These are phyloP conservation scores for Eustoma russellianum DNA, from an alignment of 257 asterid species.

Conservation along the genomic window DNA sequence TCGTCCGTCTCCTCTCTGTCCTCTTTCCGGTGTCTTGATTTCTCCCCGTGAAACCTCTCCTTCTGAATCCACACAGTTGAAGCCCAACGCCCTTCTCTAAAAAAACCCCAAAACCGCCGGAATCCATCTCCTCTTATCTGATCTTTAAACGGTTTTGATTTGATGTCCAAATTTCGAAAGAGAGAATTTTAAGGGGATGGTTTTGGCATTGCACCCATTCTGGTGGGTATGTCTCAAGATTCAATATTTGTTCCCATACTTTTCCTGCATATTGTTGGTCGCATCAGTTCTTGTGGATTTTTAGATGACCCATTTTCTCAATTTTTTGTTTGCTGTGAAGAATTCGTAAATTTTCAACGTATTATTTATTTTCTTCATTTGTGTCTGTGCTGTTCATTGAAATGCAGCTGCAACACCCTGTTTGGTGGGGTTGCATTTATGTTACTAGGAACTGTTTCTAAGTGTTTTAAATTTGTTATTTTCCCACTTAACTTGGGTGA, in stretches of 20 bases:
- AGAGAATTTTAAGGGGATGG: slow-evolving; percentile 19
- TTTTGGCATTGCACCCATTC: slow-evolving; percentile 14
- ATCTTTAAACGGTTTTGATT: slow-evolving; percentile 29
- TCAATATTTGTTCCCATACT: not conserved
- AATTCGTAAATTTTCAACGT: not conserved
- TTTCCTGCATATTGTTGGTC: not conserved
- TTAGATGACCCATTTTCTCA: not conserved
- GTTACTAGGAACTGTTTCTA: too few species aligned
- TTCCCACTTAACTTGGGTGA: too few species aligned
- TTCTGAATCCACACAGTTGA: slow-evolving; percentile 18
- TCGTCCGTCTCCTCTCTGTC: slow-evolving; percentile 12
- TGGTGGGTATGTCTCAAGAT: slow-evolving; percentile 32
- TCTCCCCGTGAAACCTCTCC: slow-evolving; percentile 1
- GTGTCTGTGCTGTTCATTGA: not conserved
- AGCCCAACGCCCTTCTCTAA: slow-evolving; percentile 30
- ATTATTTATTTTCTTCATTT: not conserved
- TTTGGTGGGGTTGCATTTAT: too few species aligned
- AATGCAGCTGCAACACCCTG: not conserved
- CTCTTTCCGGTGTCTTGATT: slow-evolving; percentile 3
- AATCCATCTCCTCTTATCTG: slow-evolving; percentile 28
- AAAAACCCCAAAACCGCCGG: slow-evolving; percentile 23
- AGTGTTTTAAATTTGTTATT: too few species aligned
- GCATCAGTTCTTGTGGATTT: not conserved
- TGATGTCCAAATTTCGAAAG: slow-evolving; percentile 15
- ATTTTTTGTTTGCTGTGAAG: not conserved